A percentile compares a stretch with the other conserved stretches of the same genome.
These are phyloP conservation scores for Fonsecaea pedrosoi DNA, from an alignment of 2,329 filamentous ascomycete species.

Conservation along the genomic window DNA sequence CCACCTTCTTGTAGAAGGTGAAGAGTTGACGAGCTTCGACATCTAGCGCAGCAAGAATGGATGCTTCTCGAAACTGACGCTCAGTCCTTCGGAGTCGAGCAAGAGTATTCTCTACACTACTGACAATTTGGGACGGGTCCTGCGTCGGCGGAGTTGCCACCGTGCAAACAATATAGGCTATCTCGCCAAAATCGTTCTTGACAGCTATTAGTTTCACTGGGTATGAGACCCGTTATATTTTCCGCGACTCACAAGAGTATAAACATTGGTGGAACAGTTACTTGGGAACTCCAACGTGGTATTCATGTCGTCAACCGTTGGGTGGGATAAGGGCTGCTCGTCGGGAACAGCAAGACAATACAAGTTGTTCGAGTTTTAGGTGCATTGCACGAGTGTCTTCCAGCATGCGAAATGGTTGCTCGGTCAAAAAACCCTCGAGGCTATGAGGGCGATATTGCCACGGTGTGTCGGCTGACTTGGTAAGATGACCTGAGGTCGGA, in stretches of 20 bases:
- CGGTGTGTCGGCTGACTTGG: constrained; percentile 7
- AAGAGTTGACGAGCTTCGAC: constrained; percentile 36
- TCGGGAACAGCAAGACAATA: constrained; percentile 23
- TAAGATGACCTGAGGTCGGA: neutral
- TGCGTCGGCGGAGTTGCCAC: constrained; percentile 35
- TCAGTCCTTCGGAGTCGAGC: constrained; percentile 38
- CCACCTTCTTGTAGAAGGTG: constrained; percentile 41
- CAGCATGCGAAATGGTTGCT: neutral
- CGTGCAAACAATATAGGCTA: constrained; percentile 41
- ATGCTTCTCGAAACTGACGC: constrained; percentile 39
- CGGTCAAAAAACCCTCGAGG: neutral
- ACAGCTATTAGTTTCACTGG: constrained; percentile 6
- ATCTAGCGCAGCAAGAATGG: constrained; percentile 38
- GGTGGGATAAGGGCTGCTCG: constrained; percentile 32
- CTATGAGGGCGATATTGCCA: neutral
- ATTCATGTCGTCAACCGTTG: constrained; percentile 38
- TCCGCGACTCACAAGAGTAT: constrained; percentile 33
- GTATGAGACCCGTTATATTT: neutral
- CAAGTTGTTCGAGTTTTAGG: constrained; percentile 14
- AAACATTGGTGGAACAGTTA: constrained; percentile 38
- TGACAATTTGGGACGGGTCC: constrained; percentile 19
- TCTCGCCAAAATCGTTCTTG: constrained; percentile 39
- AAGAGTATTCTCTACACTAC: constrained; percentile 29
- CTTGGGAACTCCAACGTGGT: constrained; percentile 35
- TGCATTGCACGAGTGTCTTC: constrained; percentile 28